Evolutionary conservation across 2,329 filamentous ascomycete genomes (phyloP), one percentile per base, ranked within the genome.

Genomic region (Hymenotorrendiella dingleyae): DNA sequence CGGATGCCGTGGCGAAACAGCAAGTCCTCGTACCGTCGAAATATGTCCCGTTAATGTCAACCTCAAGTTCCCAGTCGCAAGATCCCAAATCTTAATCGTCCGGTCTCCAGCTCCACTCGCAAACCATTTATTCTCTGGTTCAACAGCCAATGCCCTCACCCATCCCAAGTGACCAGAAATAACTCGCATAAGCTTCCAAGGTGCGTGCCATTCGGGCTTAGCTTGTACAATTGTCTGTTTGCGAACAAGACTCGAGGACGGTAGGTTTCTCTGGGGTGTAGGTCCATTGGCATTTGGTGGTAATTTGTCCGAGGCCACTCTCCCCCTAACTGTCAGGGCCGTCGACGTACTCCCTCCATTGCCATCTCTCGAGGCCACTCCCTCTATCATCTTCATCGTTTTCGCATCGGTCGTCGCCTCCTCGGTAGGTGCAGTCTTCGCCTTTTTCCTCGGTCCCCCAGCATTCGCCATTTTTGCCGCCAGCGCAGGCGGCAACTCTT

Each of bases 41-140:
- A 95, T 96, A 65, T 96, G 91, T 26, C 91, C 91, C 2, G 91
- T 97, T 47, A 97, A 69, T 0, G 91, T 96, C 50, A 97, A 69
- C 44, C 82, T 78, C 51, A 96, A 70, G n/a, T 76, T 79, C 0
- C 94, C 93, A 1, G 86, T 86, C 14, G 89, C 93, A 50, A 98
- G 66, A 66, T 98, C 91, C 91, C 91, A 98, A 50, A 98, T 94
- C 71, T 98, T 98, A 68, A 98, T 96, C 1, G 91, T 97, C 40
- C 94, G 76, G 63, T 98, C 93, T 42, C 91, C 94, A 6, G 91
- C 89, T 48, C 93, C 93, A 56, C 86, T 94, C 16, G 89, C 93
- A 64, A 98, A 98, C 88, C 90, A 98, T 64, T 95, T 80, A 65
- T 98, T 98, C 58, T 87, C 86, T 1, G 94, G 94, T 65, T 98